Evolutionary conservation across 2,329 filamentous ascomycete species (phyloP).

Genomic region (Venturia oleaginea): DNA sequence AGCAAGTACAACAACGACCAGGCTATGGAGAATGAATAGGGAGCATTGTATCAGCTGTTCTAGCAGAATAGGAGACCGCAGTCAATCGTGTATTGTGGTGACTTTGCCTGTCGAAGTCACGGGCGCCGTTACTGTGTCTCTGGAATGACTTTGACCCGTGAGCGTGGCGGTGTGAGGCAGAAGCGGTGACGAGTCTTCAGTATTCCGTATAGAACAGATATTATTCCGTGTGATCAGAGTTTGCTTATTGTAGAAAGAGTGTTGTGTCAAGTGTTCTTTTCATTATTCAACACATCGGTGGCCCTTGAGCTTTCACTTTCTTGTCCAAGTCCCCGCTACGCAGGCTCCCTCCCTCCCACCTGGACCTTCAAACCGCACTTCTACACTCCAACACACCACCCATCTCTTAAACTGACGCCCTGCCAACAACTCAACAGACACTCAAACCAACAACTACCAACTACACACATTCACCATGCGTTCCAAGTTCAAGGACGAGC

Average conservation of each 20-base stretch:
- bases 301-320: background rate
- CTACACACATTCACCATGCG: conserved; percentile 55
- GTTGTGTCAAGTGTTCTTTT: background rate
- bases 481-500: conserved; percentile 99
- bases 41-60: too few species aligned
- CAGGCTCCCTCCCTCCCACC: background rate
- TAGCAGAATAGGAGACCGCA: too few species aligned
- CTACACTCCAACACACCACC: background rate
- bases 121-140: background rate
- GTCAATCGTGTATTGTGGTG: too few species aligned
- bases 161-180: conserved; percentile 2
- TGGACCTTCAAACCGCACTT: background rate
- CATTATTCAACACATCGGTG: background rate
- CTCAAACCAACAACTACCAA: conserved; percentile 14
- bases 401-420: background rate
- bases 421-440: conserved; percentile 11
- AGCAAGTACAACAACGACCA: background rate
- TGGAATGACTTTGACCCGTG: conserved; percentile 6
- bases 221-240: background rate
- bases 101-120: background rate
- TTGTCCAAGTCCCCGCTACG: background rate
- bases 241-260: background rate
- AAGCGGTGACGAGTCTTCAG: conserved; percentile 3
- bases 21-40: background rate
- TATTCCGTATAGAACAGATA: background rate